These are phyloP conservation scores for Alternaria tenuissima DNA, from an alignment of 2,329 filamentous ascomycete species.

Conservation along the genomic window DNA sequence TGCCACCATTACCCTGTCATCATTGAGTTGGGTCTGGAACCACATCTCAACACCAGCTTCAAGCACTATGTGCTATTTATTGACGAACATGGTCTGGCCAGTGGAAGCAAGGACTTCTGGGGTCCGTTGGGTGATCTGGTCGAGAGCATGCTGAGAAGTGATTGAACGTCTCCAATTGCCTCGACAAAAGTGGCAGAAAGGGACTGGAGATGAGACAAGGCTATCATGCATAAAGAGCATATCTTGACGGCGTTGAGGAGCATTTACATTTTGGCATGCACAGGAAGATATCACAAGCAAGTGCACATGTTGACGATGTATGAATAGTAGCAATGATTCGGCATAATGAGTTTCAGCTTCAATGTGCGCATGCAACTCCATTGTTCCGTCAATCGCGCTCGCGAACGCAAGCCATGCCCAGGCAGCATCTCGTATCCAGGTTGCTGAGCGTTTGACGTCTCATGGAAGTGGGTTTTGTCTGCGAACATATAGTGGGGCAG, in stretches of 20 bases:
- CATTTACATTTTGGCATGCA: conserved; percentile 1
- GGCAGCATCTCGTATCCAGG: not conserved
- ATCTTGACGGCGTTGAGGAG: conserved; percentile 16
- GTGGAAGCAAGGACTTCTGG: conserved; percentile 91
- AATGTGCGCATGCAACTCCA: not conserved
- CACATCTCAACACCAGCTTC: conserved; percentile 98
- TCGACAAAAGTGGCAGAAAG: not conserved
- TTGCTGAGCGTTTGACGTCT: conserved; percentile 5
- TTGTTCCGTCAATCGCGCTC: not conserved
- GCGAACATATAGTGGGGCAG: not conserved
- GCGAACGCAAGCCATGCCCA: not conserved
- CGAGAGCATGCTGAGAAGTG: conserved; percentile 96
- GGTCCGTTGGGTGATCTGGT: conserved; percentile 94
- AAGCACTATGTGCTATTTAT: conserved; percentile 99
- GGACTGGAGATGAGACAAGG: not conserved
- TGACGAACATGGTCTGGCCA: conserved; percentile 92
- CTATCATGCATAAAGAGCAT: not conserved
- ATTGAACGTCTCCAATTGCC: conserved; percentile 50
- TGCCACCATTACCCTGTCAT: conserved; percentile 98
- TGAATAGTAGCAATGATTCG: conserved; percentile 21
- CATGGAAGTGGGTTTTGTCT: not conserved
- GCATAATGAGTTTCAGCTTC: not conserved
- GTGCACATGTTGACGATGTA: conserved; percentile 22
- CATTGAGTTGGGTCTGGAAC: conserved; percentile 91
- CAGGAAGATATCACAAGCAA: conserved; percentile 16